A percentile compares a stretch with the other conserved stretches of the same genome.
These are phyloP conservation scores for Hydnomerulius pinastri DNA, from an alignment of 768 basidiomycete species.

Conservation along the genomic window DNA sequence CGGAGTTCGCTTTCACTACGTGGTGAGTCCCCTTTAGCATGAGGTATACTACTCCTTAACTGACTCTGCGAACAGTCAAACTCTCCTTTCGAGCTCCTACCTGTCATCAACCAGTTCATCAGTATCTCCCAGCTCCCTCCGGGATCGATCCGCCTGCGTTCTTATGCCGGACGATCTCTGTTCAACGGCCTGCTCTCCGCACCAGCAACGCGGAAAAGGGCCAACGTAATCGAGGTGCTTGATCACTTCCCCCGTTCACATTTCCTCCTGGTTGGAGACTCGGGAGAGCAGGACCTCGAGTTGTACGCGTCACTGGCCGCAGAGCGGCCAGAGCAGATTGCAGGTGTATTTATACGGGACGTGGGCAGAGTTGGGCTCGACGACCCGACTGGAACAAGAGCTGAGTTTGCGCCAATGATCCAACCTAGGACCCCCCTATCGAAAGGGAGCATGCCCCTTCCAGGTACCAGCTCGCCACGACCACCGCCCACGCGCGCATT, in stretches of 20 bases:
- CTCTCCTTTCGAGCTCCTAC: constrained; percentile 81
- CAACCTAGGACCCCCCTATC: constrained; percentile 7
- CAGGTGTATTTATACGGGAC: constrained; percentile 84
- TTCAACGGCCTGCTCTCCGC: constrained; percentile 83
- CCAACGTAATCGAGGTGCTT: constrained; percentile 76
- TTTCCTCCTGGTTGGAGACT: constrained; percentile 89
- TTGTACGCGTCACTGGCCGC: constrained; percentile 78
- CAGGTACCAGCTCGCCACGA: constrained; percentile 1
- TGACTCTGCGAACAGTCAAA: constrained; percentile 63
- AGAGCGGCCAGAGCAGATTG: constrained; percentile 67
- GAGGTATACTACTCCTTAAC: not conserved
- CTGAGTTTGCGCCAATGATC: not conserved
- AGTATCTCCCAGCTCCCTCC: constrained; percentile 65
- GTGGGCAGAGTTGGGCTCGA: constrained; percentile 49
- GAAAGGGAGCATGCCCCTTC: constrained; percentile 8
- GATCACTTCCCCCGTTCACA: constrained; percentile 69
- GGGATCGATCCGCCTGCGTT: constrained; percentile 79
- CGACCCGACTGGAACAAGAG: constrained; percentile 60
- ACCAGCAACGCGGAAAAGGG: constrained; percentile 80
- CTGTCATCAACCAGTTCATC: constrained; percentile 78
- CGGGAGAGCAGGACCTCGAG: constrained; percentile 94
- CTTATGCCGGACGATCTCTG: constrained; percentile 81
- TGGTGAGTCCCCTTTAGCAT: constrained; percentile 52
- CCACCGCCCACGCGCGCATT: constrained; percentile 16
- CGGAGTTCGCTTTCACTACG: constrained; percentile 86